phyloP scores from a whole-genome alignment of 306 rosid species.

The Erythrophleum fordii region DNA sequence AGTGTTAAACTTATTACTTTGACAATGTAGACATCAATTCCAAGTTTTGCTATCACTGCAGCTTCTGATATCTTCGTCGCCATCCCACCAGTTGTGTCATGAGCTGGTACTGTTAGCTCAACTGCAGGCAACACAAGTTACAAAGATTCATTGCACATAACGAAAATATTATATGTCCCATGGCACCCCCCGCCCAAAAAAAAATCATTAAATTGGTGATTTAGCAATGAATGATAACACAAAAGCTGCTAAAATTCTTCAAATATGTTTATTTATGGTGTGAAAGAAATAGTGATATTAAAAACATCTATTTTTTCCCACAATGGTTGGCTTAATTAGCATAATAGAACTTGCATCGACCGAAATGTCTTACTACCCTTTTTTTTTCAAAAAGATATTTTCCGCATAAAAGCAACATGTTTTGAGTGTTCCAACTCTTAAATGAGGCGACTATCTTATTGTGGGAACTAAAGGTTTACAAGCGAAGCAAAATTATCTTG shows the following conservation, averaged over 20 bases:
- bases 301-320: too few relatives aligned
- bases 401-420: too few relatives aligned
- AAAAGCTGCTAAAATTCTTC: too few relatives aligned
- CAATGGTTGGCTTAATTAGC: too few relatives aligned
- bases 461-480: neutral
- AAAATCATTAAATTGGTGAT: too few relatives aligned
- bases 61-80: slow-evolving; percentile 83
- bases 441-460: neutral
- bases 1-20: slow-evolving; percentile 48
- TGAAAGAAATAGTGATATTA: too few relatives aligned
- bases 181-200: too few relatives aligned
- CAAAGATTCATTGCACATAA: neutral
- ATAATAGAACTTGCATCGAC: neutral
- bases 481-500: neutral
- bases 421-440: too few relatives aligned
- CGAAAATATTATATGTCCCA: neutral
- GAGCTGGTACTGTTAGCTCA: slow-evolving; percentile 70
- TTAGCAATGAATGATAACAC: too few relatives aligned
- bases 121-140: slow-evolving; percentile 48
- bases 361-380: neutral
- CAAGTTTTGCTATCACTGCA: slow-evolving; percentile 87
- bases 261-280: too few relatives aligned
- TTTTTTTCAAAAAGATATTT: too few relatives aligned
- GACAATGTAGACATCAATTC: slow-evolving; percentile 86
- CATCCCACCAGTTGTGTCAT: slow-evolving; percentile 96